Percentiles rank a stretch among this genome's conserved stretches.
Conservation (phyloP, 2,329 filamentous ascomycete genomes). For the Herpotrichia juniperi region DNA sequence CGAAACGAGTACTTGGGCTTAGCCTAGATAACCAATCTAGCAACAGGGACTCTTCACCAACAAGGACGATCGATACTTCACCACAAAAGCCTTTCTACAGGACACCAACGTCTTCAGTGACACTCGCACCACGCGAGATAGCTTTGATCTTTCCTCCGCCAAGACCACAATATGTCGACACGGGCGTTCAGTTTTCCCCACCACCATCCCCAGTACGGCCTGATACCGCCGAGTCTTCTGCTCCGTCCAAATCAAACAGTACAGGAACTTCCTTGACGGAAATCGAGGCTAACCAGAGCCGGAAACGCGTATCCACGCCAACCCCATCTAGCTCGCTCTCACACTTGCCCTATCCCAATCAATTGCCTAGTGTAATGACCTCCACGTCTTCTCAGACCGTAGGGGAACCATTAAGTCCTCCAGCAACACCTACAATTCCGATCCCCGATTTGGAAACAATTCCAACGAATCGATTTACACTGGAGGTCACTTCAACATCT, state of each 20-base stretch:
- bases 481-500: conserved; percentile 60
- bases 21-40: conserved; percentile 33
- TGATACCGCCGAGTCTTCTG: conserved; percentile 22
- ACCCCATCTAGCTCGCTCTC: conserved; percentile 11
- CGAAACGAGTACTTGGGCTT: conserved; percentile 53
- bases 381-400: conserved; percentile 69
- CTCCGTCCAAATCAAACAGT: conserved; percentile 31
- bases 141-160: conserved; percentile 40
- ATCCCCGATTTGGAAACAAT: conserved; percentile 52
- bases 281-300: conserved; percentile 75
- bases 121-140: conserved; percentile 30
- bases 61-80: conserved; percentile 26
- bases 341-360: conserved; percentile 18
- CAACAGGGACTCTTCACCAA: conserved; percentile 28
- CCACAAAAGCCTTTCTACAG: conserved; percentile 28
- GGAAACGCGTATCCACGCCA: conserved; percentile 65
- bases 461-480: conserved; percentile 37
- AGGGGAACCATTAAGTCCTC: conserved; percentile 68
- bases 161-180: conserved; percentile 69
- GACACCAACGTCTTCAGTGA: conserved; percentile 27
- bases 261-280: conserved; percentile 42
- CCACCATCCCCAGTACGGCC: conserved; percentile 71
- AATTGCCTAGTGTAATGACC: conserved; percentile 58
- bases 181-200: conserved; percentile 82
- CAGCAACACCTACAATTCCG: conserved; percentile 64